Base-by-base conservation (phyloP, 805 yeast genomes). In the Naumovozyma castellii region DNA sequence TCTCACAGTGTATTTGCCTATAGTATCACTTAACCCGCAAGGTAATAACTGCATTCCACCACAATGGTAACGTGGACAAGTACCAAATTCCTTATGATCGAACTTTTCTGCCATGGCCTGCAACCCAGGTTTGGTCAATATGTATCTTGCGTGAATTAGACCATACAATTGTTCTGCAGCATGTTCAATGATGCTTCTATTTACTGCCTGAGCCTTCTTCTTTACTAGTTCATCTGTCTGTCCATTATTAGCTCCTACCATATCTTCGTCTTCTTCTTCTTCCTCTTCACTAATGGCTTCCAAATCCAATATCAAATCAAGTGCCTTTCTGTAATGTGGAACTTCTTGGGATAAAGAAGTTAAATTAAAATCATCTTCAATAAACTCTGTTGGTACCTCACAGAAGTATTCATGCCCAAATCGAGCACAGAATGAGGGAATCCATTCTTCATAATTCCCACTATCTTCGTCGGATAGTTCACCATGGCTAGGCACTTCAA, bases 281-380 rank as follows among this genome's bases (percentile, higher is more conserved):
- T 54, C 63, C 20, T 59, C 62, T 19, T 65, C 71, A 32, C 78
- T 56, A 49, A 56, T 53, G 1, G 59, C 56, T 56, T 84, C 97
- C 46, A 86, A 73, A 61, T 90, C 98, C 46, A 90, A 68, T 43
- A 92, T 85, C 50, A 90, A 73, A 62, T 90, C 96, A 45, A 90
- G 66, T 1, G 97, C 95, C 56, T 87, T 95, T 54, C 90, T 69
- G 61, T 88, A 92, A 57, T 80, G 84, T 3, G 97, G 95, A 8
- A 92, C 95, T 43, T 84, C 77, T 48, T 80, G 73, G 25, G 82
- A 72, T 38, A 92, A 70, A 1, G 97, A 97, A 1, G 97, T 88
- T 53, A 92, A 71, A 58, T 92, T 92, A 71, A 92, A 92, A 50
- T 92, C 97, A 62, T 92, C 98, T 53, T 88, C 97, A 44, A 92